Conservation (phyloP, 257 asterid species). For the Ophiorrhiza pumila region DNA sequence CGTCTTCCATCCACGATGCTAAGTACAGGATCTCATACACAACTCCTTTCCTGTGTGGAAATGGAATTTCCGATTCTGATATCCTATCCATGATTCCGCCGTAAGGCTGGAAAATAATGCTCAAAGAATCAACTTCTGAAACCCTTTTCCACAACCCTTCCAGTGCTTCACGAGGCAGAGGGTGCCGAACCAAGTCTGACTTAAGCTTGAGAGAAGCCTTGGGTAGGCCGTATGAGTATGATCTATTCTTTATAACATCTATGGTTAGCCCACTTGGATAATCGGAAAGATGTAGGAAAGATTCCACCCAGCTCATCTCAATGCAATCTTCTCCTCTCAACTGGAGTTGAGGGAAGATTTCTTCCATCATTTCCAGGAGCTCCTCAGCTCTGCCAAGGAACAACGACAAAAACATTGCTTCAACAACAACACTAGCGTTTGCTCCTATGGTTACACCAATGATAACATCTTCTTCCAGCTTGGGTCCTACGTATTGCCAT, state of each 20-base stretch:
- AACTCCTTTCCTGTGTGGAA: constrained; percentile 65
- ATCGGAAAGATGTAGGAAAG: constrained; percentile 42
- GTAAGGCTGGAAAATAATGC: constrained; percentile 43
- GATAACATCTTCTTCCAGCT: constrained; percentile 36
- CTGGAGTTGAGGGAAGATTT: constrained; percentile 36
- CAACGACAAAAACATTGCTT: constrained; percentile 39
- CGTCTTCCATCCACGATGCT: constrained; percentile 37
- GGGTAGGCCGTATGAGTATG: constrained; percentile 19
- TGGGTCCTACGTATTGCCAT: constrained; percentile 37
- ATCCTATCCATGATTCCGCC: constrained; percentile 56
- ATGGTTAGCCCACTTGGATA: constrained; percentile 35
- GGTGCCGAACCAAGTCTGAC: constrained; percentile 53
- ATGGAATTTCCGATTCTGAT: constrained; percentile 41
- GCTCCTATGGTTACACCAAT: constrained; percentile 13
- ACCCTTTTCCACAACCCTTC: constrained; percentile 27
- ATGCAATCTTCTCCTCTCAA: constrained; percentile 33
- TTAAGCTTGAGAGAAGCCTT: constrained; percentile 45
- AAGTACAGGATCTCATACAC: constrained; percentile 48
- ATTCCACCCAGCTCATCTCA: constrained; percentile 63
- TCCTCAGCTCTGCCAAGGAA: constrained; percentile 41
- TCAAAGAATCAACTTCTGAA: constrained; percentile 31
- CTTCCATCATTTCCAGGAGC: constrained; percentile 23
- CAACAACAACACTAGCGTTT: constrained; percentile 9
- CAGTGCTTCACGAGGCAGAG: constrained; percentile 35
- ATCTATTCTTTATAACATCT: constrained; percentile 24